Evolutionary conservation across 768 basidiomycete genomes (phyloP).

Genomic region (Pulveroboletus sp.): DNA sequence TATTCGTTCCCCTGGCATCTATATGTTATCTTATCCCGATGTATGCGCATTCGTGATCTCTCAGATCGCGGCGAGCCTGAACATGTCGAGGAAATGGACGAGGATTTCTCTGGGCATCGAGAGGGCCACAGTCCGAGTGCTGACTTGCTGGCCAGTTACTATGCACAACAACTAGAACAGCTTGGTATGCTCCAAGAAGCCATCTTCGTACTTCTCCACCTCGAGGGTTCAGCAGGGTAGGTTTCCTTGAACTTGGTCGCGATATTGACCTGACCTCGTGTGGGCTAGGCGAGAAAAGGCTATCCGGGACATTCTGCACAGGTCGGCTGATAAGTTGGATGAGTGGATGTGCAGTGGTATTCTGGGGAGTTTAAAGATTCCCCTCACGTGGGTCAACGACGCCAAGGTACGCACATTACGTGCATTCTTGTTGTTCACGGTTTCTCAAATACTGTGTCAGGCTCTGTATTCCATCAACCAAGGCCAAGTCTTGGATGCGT

Average conservation of each 20-base stretch:
- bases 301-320: constrained; percentile 72
- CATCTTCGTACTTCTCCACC: constrained; percentile 82
- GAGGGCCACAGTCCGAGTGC: constrained; percentile 83
- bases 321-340: constrained; percentile 61
- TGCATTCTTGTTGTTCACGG: background rate
- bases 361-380: constrained; percentile 74
- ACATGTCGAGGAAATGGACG: constrained; percentile 31
- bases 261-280: constrained; percentile 5
- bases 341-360: constrained; percentile 72
- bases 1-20: constrained; percentile 89
- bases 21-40: constrained; percentile 81
- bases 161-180: constrained; percentile 82
- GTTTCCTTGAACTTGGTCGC: constrained; percentile 22
- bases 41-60: constrained; percentile 80
- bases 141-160: constrained; percentile 76
- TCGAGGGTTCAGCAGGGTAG: constrained; percentile 77
- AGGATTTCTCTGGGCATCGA: constrained; percentile 41
- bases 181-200: constrained; percentile 81
- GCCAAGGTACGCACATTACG: constrained; percentile 55
- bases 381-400: constrained; percentile 83
- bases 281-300: constrained; percentile 71
- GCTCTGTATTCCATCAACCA: constrained; percentile 59
- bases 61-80: constrained; percentile 66
- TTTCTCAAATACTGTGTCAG: constrained; percentile 34
- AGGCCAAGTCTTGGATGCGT: constrained; percentile 67